phyloP scores from a whole-genome alignment of 1,284 basidiomycete species.

The Hypsizygus ulmarius region DNA sequence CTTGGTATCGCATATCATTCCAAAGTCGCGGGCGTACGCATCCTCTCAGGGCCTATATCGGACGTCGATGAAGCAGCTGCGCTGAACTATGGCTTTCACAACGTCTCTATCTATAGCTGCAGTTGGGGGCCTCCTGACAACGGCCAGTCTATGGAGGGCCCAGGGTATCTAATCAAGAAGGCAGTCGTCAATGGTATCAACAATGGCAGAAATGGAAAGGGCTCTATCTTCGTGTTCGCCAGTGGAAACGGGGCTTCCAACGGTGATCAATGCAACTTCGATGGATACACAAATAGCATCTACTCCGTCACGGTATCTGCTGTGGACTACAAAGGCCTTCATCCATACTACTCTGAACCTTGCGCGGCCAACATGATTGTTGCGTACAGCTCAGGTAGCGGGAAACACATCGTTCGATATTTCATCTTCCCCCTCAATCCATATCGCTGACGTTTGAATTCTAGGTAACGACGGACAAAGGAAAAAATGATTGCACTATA shows the following conservation, averaged over 20 bases:
- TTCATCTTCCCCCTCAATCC: constrained; percentile 4
- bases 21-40: constrained; percentile 91
- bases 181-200: constrained; percentile 94
- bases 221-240: constrained; percentile 95
- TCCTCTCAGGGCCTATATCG: constrained; percentile 94
- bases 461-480: constrained; percentile 93
- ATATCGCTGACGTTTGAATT: constrained; percentile 17
- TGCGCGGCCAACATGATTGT: constrained; percentile 97
- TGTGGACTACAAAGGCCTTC: constrained; percentile 87
- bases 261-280: constrained; percentile 99
- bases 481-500: constrained; percentile 79
- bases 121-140: constrained; percentile 99
- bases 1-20: constrained; percentile 93
- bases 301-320: constrained; percentile 96
- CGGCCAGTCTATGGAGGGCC: constrained; percentile 93
- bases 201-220: constrained; percentile 88
- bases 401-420: constrained; percentile 81
- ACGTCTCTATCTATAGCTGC: constrained; percentile 93
- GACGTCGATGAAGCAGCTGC: constrained; percentile 98
- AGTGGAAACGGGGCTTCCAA: constrained; percentile 93
- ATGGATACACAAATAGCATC: constrained; percentile 98
- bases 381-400: constrained; percentile 94
- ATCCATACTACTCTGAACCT: constrained; percentile 96
- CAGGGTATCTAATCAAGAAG: constrained; percentile 89
- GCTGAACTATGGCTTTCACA: constrained; percentile 92